Evolutionary conservation across 768 basidiomycete species (phyloP), one percentile per base, ranked within the genome.

Genomic region (Lactarius hengduanensis): DNA sequence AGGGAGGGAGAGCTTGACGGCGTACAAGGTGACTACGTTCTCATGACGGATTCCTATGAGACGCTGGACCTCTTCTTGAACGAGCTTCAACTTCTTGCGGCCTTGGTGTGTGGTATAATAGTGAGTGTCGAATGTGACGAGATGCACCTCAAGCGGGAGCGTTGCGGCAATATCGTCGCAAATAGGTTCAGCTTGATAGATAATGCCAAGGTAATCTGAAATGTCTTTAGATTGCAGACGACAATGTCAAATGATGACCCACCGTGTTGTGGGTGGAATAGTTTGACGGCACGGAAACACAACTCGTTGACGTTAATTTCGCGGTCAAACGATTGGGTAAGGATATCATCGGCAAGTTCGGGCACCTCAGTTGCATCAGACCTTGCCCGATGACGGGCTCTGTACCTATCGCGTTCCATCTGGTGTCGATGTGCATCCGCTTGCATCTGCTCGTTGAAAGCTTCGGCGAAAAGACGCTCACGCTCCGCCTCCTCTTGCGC

Each of bases 211-310:
- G 53, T 80, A 81, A 57, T 86, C 91, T 87, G 67, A 2, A n/a
- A 32, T 32, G 20, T 6, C 28, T 64, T 63, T 59, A 47, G 9
- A 56, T 34, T 28, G 45, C 28, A 50, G 43, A 34, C n/a, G 61
- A 67, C 8, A 10, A 13, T 0, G 32, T 11, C 26, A 50, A 36
- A 28, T 53, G n/a, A 13, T 32, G 36, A 61, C 71, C 57, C 64
- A 90, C 90, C 87, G 74, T 81, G 79, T n/a, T 82, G 80, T 8
- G 90, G 87, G 73, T 90, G 89, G 72, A 88, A 91, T 53, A 91
- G 77, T 72, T 84, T 87, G 58, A 93, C 90, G 0, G 82, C 80
- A 68, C 76, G 81, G 71, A 93, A 93, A 22, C 72, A 75, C 40
- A 87, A 78, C 0, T 84, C 89, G 41, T 82, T 80, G 60, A 88